These are phyloP conservation scores for Ophiocordyceps australis DNA, from an alignment of 2,329 filamentous ascomycete species.

Conservation along the genomic window DNA sequence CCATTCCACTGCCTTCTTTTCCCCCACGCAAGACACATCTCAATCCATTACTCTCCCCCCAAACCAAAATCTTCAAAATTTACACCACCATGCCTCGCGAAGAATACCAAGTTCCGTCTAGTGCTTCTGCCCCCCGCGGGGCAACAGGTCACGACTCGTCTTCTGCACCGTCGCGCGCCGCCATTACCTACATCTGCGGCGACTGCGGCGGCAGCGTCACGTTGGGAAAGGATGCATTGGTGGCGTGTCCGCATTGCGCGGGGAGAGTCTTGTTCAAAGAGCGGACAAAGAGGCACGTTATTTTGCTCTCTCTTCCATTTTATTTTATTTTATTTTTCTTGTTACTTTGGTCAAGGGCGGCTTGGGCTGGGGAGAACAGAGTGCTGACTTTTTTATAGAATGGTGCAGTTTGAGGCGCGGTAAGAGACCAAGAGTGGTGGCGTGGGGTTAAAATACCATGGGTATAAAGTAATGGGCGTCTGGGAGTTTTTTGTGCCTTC, in stretches of 20 bases:
- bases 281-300: constrained; percentile 76
- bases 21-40: no score
- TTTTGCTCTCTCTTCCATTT: neutral
- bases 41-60: neutral
- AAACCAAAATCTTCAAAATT: neutral
- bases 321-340: neutral
- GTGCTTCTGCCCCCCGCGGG: constrained; percentile 20
- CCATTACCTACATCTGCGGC: constrained; percentile 22
- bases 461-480: no score
- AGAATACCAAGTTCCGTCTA: constrained; percentile 56
- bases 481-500: no score
- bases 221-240: constrained; percentile 28
- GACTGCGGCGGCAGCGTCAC: constrained; percentile 23
- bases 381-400: constrained; percentile 31
- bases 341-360: neutral
- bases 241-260: constrained; percentile 45
- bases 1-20: no score
- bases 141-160: constrained; percentile 17
- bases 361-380: neutral
- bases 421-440: no score
- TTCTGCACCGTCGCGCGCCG: constrained; percentile 15
- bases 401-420: constrained; percentile 97
- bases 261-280: constrained; percentile 96
- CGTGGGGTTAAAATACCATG: no score
- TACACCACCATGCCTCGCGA: constrained; percentile 44